These are phyloP conservation scores for Chaetomiaceae sp. DNA, from an alignment of 2,329 filamentous ascomycete species.

Conservation along the genomic window DNA sequence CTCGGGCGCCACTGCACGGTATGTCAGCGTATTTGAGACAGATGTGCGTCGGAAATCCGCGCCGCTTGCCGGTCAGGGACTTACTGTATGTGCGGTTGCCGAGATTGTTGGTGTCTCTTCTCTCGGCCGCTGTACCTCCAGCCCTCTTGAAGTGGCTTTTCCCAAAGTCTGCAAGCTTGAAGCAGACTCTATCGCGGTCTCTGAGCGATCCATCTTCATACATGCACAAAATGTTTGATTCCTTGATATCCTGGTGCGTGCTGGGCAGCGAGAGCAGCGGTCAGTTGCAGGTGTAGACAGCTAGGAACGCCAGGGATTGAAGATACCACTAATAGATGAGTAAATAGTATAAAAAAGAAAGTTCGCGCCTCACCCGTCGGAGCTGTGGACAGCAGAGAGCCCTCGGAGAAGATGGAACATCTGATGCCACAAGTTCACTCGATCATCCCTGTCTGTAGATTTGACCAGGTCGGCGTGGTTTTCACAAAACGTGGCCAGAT, in stretches of 20 bases:
- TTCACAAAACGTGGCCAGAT: neutral
- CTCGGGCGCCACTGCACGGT: conserved; percentile 2
- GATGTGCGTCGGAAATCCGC: too few species aligned
- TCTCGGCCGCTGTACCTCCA: neutral
- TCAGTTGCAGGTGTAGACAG: too few species aligned
- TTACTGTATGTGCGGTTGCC: conserved; percentile 1
- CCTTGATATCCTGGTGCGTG: conserved; percentile 9
- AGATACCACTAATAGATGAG: too few species aligned
- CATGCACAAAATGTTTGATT: conserved; percentile 5
- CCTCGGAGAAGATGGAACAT: neutral
- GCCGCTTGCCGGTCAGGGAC: too few species aligned
- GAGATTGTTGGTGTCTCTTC: neutral
- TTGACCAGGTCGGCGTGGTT: neutral
- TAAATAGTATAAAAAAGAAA: too few species aligned
- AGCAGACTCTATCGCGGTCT: neutral
- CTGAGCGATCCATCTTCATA: neutral
- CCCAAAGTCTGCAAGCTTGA: conserved; percentile 3
- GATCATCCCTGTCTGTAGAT: neutral
- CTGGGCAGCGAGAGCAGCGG: too few species aligned
- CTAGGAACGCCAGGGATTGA: too few species aligned
- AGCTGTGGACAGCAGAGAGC: neutral
- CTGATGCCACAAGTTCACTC: neutral
- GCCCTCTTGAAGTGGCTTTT: neutral
- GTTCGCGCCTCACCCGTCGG: neutral
- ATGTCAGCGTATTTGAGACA: neutral